phyloP scores from a whole-genome alignment of 805 yeast genomes.

The Metschnikowia picachoensis region DNA sequence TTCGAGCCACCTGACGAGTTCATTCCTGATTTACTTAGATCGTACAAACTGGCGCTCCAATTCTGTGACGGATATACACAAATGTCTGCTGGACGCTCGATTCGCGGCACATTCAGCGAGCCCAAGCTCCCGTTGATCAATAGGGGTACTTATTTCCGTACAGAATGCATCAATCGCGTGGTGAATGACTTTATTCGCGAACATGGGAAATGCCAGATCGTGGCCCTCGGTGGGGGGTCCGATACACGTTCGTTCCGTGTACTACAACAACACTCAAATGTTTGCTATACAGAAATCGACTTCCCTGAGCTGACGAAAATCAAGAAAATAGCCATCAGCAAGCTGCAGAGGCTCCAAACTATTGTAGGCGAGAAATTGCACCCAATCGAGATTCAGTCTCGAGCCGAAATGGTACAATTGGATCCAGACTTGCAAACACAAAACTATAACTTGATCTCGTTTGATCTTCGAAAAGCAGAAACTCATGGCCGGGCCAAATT shows the following conservation, averaged over 20 bases:
- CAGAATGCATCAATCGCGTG: constrained; percentile 47
- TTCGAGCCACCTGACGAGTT: constrained; percentile 37
- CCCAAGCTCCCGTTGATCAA: constrained; percentile 63
- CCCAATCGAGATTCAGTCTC: constrained; percentile 10
- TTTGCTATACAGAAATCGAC: constrained; percentile 56
- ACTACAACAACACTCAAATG: constrained; percentile 26
- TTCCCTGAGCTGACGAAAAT: constrained; percentile 50
- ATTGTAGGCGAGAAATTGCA: constrained; percentile 18
- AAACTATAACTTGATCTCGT: constrained; percentile 50
- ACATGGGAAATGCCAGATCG: constrained; percentile 43
- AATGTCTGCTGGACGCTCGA: constrained; percentile 37
- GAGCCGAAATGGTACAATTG: constrained; percentile 22
- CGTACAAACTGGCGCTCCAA: constrained; percentile 37
- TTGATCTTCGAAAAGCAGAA: constrained; percentile 46
- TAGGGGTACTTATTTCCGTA: constrained; percentile 65
- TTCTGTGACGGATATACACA: constrained; percentile 36
- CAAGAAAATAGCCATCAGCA: constrained; percentile 48
- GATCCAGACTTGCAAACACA: constrained; percentile 31
- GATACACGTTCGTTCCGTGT: constrained; percentile 64
- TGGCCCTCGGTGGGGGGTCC: constrained; percentile 79
- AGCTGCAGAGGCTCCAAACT: constrained; percentile 23
- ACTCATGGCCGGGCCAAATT: constrained; percentile 12
- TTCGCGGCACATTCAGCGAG: constrained; percentile 37
- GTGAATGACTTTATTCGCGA: constrained; percentile 38
- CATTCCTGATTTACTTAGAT: constrained; percentile 29